Conservation (phyloP, 805 yeast species). For the Myxozyma melibiosi region DNA sequence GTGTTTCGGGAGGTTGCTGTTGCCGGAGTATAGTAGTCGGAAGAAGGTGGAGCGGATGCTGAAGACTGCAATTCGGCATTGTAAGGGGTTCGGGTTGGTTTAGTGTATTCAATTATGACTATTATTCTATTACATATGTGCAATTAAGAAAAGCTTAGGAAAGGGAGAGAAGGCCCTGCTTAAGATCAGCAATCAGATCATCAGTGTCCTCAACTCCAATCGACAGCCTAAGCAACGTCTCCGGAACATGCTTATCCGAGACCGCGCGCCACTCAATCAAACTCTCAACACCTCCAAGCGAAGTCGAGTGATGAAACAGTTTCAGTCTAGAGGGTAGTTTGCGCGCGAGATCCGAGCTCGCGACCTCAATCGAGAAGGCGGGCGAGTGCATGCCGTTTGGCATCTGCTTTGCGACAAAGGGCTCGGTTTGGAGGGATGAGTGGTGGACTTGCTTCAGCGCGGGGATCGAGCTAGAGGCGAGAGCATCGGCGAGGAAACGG, state of each 20-base stretch:
- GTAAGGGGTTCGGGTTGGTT: slow-evolving; percentile 40
- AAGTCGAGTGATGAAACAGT: slow-evolving; percentile 86
- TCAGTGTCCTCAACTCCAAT: slow-evolving; percentile 77
- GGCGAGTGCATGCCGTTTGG: slow-evolving; percentile 65
- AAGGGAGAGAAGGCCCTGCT: slow-evolving; percentile 17
- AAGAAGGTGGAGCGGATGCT: slow-evolving; percentile 36
- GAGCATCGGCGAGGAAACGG: slow-evolving; percentile 52
- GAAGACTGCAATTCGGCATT: slow-evolving; percentile 36
- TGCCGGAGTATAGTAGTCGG: slow-evolving; percentile 51
- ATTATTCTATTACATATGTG: background rate
- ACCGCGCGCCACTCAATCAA: slow-evolving; percentile 88
- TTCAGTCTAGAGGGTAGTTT: slow-evolving; percentile 64
- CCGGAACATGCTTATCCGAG: slow-evolving; percentile 60
- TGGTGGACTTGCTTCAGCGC: slow-evolving; percentile 60
- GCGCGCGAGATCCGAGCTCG: slow-evolving; percentile 57
- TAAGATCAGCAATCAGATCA: slow-evolving; percentile 74
- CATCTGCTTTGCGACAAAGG: slow-evolving; percentile 65
- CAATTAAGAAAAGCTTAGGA: background rate
- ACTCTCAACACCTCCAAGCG: slow-evolving; percentile 90
- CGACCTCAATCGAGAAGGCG: slow-evolving; percentile 67
- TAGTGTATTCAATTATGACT: slow-evolving; percentile 5
- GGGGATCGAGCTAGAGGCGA: slow-evolving; percentile 50
- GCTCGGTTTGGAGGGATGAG: slow-evolving; percentile 75
- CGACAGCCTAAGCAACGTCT: slow-evolving; percentile 69
- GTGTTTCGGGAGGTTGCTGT: slow-evolving; percentile 51